phyloP scores from a whole-genome alignment of 2,329 filamentous ascomycete species.

The Mycogone perniciosa region DNA sequence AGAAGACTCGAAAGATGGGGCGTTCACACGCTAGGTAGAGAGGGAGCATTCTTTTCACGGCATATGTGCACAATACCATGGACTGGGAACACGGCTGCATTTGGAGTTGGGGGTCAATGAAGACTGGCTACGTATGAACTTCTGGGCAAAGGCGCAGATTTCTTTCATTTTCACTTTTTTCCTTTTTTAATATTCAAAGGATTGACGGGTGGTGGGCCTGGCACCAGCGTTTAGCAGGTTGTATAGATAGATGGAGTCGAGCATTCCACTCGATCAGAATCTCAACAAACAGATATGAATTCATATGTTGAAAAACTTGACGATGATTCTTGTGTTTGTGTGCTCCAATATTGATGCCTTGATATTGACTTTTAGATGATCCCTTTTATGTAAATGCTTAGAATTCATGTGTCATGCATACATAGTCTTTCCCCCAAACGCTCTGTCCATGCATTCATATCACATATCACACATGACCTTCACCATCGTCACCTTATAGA shows the following conservation, averaged over 20 bases:
- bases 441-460: too few species aligned
- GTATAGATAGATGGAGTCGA: constrained; percentile 11
- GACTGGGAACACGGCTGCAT: constrained; percentile 4
- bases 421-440: too few species aligned
- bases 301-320: not conserved
- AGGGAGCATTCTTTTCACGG: not conserved
- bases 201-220: not conserved
- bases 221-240: not conserved
- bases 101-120: constrained; percentile 10
- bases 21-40: not conserved
- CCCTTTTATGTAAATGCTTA: too few species aligned
- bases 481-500: constrained; percentile 14
- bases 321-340: not conserved
- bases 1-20: not conserved
- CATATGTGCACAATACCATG: constrained; percentile 5
- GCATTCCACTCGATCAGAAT: not conserved
- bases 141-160: not conserved
- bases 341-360: not conserved
- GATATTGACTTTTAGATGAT: too few species aligned
- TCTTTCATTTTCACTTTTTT: not conserved
- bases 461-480: not conserved
- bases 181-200: not conserved
- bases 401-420: too few species aligned
- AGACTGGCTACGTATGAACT: constrained; percentile 2
- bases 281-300: constrained; percentile 1